Evolutionary conservation across 192 early-diverging fungal species (phyloP).

Genomic region (Allomyces macrogynus): DNA sequence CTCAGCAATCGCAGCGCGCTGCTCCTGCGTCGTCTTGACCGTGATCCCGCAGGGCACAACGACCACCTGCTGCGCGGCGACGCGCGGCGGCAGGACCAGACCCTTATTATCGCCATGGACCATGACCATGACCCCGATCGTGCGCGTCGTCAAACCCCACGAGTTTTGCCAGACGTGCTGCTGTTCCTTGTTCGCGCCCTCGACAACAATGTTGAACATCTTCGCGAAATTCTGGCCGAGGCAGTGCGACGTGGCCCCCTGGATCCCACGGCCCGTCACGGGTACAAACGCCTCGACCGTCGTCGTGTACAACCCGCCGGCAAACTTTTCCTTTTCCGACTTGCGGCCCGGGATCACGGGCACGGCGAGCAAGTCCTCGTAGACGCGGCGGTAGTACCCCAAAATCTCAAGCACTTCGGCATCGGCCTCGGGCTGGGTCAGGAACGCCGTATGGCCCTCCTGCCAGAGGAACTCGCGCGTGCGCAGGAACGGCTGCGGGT

Average conservation of each 20-base stretch:
- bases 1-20: slow-evolving; percentile 39
- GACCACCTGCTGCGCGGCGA: slow-evolving; percentile 71
- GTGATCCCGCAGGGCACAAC: slow-evolving; percentile 87
- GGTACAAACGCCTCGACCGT: slow-evolving; percentile 96
- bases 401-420: slow-evolving; percentile 74
- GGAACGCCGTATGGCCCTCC: slow-evolving; percentile 94
- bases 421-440: slow-evolving; percentile 72
- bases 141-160: slow-evolving; percentile 94
- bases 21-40: slow-evolving; percentile 60
- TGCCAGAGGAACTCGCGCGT: slow-evolving; percentile 99
- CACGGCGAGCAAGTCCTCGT: slow-evolving; percentile 89
- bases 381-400: slow-evolving; percentile 86
- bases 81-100: slow-evolving; percentile 84
- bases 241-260: slow-evolving; percentile 95
- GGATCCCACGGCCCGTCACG: slow-evolving; percentile 89
- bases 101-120: slow-evolving; percentile 97
- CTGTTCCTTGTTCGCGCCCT: slow-evolving; percentile 40
- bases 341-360: slow-evolving; percentile 92
- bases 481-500: slow-evolving; percentile 95
- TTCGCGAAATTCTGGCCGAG: slow-evolving; percentile 99
- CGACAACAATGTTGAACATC: slow-evolving; percentile 87
- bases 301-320: slow-evolving; percentile 91
- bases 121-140: slow-evolving; percentile 99
- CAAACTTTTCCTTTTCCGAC: slow-evolving; percentile 99
- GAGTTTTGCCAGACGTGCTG: slow-evolving; percentile 93